Conservation (phyloP, 768 basidiomycete species). For the Boletus sp. region DNA sequence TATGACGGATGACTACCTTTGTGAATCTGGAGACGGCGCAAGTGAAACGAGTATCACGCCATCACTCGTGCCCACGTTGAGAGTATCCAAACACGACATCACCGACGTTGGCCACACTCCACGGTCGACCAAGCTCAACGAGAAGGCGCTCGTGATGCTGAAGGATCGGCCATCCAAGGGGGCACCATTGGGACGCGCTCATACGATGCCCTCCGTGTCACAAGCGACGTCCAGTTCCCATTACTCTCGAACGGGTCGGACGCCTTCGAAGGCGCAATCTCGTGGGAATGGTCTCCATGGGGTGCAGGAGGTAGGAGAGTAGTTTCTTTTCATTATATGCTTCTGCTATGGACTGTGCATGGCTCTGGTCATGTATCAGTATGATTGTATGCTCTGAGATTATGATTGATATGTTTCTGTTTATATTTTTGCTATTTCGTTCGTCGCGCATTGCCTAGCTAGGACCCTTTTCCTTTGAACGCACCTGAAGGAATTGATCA, state of each 20-base stretch:
- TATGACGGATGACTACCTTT: not conserved
- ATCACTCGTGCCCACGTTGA: not conserved
- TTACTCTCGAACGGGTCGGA: not conserved
- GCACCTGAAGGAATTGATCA: too few species aligned
- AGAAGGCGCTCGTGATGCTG: slow-evolving; percentile 1
- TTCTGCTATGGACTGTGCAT: too few species aligned
- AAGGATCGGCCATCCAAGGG: not conserved
- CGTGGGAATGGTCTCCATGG: slow-evolving; percentile 2
- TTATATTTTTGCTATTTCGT: too few species aligned
- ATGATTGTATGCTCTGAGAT: slow-evolving; percentile 3
- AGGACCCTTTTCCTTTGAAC: too few species aligned
- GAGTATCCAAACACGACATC: not conserved
- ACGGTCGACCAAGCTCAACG: not conserved
- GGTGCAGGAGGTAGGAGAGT: slow-evolving; percentile 4
- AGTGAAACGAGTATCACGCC: not conserved
- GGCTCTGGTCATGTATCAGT: not conserved
- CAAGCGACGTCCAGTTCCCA: not conserved
- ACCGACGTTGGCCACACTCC: not conserved
- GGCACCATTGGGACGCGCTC: slow-evolving; percentile 9
- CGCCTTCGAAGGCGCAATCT: not conserved
- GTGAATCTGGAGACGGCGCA: not conserved
- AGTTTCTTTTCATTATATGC: not conserved
- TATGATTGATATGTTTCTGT: not conserved
- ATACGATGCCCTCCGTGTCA: slow-evolving; percentile 16
- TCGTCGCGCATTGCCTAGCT: too few species aligned